Conservation (phyloP, 75 land plant species). For the Gnetum montanum region DNA sequence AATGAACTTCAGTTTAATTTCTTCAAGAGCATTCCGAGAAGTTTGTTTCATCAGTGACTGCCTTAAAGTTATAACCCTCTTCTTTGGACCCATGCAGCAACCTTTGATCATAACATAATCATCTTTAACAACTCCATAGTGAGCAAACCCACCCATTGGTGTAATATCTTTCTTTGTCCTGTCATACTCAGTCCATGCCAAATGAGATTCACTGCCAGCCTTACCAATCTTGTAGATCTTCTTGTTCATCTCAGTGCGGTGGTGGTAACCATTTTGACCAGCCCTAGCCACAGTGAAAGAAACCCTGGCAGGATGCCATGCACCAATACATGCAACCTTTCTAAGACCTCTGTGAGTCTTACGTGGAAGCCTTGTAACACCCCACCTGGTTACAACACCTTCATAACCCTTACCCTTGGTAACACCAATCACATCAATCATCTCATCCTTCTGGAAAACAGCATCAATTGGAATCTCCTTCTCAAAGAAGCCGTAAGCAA, state of each 20-base stretch:
- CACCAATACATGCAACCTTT: constrained; percentile 62
- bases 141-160: constrained; percentile 58
- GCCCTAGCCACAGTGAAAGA: constrained; percentile 60
- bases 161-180: constrained; percentile 53
- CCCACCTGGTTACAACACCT: constrained; percentile 87
- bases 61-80: constrained; percentile 52
- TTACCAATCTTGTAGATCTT: constrained; percentile 52
- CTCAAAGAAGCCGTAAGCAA: constrained; percentile 71
- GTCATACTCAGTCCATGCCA: constrained; percentile 35
- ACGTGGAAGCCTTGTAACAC: constrained; percentile 43
- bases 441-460: constrained; percentile 85
- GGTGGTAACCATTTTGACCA: constrained; percentile 51
- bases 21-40: constrained; percentile 46
- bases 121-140: constrained; percentile 46
- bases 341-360: constrained; percentile 54
- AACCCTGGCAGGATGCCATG: constrained; percentile 84
- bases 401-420: constrained; percentile 91
- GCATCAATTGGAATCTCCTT: constrained; percentile 76
- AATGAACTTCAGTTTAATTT: constrained; percentile 55
- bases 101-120: constrained; percentile 63
- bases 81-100: constrained; percentile 75
- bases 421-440: constrained; percentile 89
- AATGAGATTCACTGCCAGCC: constrained; percentile 30
- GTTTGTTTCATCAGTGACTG: constrained; percentile 47
- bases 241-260: constrained; percentile 55